Conservation (phyloP, 495 filamentous ascomycete species). For the Neohortaea acidophila region DNA sequence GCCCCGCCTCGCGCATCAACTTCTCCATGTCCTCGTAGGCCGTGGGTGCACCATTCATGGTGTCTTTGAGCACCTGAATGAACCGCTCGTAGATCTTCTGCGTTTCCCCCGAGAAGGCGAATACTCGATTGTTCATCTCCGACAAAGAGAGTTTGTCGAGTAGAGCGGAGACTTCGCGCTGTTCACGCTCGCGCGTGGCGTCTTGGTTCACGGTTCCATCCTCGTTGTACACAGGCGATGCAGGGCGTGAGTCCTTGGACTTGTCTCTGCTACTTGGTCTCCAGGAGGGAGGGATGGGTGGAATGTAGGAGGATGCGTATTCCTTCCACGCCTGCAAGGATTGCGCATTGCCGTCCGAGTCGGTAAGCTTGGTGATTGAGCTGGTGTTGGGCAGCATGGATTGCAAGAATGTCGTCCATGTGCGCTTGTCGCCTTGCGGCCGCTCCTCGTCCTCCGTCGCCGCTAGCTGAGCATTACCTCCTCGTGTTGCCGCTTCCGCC, state of each 20-base stretch:
- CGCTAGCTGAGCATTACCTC: slow-evolving; percentile 4
- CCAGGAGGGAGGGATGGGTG: slow-evolving; percentile 5
- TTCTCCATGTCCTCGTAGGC: slow-evolving; percentile 77
- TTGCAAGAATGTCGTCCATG: slow-evolving; percentile 14
- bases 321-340: slow-evolving; percentile 8
- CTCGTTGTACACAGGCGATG: slow-evolving; percentile 15
- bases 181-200: slow-evolving; percentile 42
- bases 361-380: neutral
- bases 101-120: slow-evolving; percentile 68
- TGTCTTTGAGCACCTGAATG: slow-evolving; percentile 73
- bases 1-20: slow-evolving; percentile 67
- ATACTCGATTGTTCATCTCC: slow-evolving; percentile 61
- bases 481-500: slow-evolving; percentile 15
- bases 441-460: neutral
- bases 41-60: slow-evolving; percentile 82
- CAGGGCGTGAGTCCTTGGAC: slow-evolving; percentile 22
- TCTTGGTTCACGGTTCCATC: slow-evolving; percentile 25
- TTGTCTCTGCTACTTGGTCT: slow-evolving; percentile 26
- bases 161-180: slow-evolving; percentile 57
- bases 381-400: neutral
- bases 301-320: slow-evolving; percentile 13
- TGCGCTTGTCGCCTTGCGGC: slow-evolving; percentile 8
- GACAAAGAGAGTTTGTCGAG: slow-evolving; percentile 69
- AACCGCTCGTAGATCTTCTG: slow-evolving; percentile 68
- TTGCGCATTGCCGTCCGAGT: neutral